Conservation (phyloP, 257 asterid species). For the Ballota nigra region DNA sequence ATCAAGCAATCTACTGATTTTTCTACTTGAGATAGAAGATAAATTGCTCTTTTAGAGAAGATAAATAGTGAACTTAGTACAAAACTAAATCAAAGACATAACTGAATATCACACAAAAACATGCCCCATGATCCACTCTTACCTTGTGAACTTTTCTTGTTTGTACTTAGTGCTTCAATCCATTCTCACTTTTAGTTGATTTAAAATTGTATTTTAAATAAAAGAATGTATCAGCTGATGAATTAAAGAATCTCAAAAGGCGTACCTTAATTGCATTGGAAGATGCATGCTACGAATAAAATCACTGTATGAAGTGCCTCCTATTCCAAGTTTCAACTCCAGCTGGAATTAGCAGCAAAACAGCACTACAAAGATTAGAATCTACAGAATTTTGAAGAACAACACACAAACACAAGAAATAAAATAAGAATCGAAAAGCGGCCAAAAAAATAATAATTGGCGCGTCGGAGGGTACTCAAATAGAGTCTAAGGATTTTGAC, state of each 20-base stretch:
- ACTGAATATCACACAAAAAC: not conserved
- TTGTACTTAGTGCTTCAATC: not conserved
- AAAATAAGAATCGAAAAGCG: not conserved
- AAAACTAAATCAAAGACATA: not conserved
- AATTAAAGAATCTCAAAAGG: constrained; percentile 2
- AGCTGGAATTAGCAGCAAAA: constrained; percentile 44
- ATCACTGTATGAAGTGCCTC: constrained; percentile 95
- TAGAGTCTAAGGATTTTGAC: not conserved
- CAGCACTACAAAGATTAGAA: constrained; percentile 17
- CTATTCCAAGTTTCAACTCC: constrained; percentile 88
- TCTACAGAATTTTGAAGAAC: not conserved
- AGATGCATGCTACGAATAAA: constrained; percentile 79
- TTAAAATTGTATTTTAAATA: not conserved
- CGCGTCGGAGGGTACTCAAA: not conserved
- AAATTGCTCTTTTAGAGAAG: not conserved
- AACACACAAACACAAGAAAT: not conserved
- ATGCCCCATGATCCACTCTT: not conserved
- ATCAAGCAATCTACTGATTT: not conserved
- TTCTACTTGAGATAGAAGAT: not conserved
- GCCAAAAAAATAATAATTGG: not conserved
- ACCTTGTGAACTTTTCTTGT: not conserved
- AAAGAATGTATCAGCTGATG: not conserved
- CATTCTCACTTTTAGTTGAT: not conserved
- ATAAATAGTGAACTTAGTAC: not conserved
- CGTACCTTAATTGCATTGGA: constrained; percentile 92